Evolutionary conservation across 2,329 filamentous ascomycete genomes (phyloP), one percentile per base, ranked within the genome.

Genomic region (Epicoccum nigrum): DNA sequence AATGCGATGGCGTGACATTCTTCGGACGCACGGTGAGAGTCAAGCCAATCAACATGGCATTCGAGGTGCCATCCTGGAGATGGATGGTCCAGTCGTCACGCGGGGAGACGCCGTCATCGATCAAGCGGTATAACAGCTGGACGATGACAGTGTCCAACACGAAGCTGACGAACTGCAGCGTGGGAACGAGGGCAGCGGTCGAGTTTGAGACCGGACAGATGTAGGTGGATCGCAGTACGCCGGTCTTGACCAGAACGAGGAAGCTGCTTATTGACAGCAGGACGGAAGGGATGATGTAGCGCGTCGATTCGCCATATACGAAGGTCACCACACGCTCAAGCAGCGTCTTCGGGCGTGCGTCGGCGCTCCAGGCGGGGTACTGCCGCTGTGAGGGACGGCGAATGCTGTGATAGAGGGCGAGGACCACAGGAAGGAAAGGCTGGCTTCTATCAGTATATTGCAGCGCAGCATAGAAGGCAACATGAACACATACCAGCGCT

Each of bases 251-350:
- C 34, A 60, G 55, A 44, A 63, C 58, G 21, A 69, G 63, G 55
- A 69, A 69, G 55, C 59, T 64, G 56, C 63, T 68, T 41, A 70
- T 60, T 42, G 65, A 62, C 13, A 70, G 63, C 51, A 71, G 48
- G 15, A 64, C 30, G 11, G 66, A 58, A 15, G 68, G 67, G n/a
- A 69, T 42, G 19, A 72, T 64, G 55, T 70, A 70, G 49, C 69
- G 67, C 8, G 69, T 67, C 13, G 64, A 59, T 45, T 59, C 56
- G 42, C 65, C 56, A 37, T 67, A 63, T 47, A 63, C 40, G 48
- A 69, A 68, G 53, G 58, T 51, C 40, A 62, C 51, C 38, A 67
- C 49, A 52, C 59, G 57, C 38, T 71, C 67, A 50, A 65, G 61
- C 9, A 54, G 49, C 39, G 60, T 55, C 25, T 50, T 57, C 19